Base-by-base conservation (phyloP, 2,329 filamentous ascomycete genomes). In the Piedraia hortae region DNA sequence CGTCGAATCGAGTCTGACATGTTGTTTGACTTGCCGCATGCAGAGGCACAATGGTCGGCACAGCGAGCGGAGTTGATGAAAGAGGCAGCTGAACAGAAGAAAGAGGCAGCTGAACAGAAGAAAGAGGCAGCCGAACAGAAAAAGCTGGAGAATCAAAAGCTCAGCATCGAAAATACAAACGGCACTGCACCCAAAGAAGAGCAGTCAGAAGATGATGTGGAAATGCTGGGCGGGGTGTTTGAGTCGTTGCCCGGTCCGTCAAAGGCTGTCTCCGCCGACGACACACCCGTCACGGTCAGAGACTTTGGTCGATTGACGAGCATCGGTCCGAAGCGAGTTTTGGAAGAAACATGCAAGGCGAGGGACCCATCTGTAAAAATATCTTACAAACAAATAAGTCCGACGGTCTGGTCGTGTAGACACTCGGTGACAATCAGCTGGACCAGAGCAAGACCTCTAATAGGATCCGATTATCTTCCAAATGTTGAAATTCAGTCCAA, bases 321-420 rank as follows among this genome's bases (percentile, higher is more conserved):
- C 5, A 46, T 89, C 14, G 72, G 53, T 33, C 80, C 82, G 9
- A 61, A 64, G 29, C 59, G 71, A 31, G 56, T 74, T 13, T 48
- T 93, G 7, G 78, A 91, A 42, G 80, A 91, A 42, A 62, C 74
- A n/a, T 88, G 80, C 41, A 68, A 71, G 34, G 62, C 77, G 30
- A 69, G 75, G 44, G 77, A 90, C 38, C 51, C 68, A 2, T 55
- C 56, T 3, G 71, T 59, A 14, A 69, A 59, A 33, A 46, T 90
- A 12, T 50, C 47, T 3, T 85, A 69, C 40, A 63, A 55, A 25
- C 46, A 71, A 18, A 50, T 85, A 12, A 88, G 77, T 1, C 59
- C 69, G 12, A 64, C 66, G 4, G 54, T 64, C 1, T 85, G 75
- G 44, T 68, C 72, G 2, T 71, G 70, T 32, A 63, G 74, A 10